These are phyloP conservation scores for Emergomyces pasteurianus DNA, from an alignment of 2,329 filamentous ascomycete genomes.

Conservation along the genomic window DNA sequence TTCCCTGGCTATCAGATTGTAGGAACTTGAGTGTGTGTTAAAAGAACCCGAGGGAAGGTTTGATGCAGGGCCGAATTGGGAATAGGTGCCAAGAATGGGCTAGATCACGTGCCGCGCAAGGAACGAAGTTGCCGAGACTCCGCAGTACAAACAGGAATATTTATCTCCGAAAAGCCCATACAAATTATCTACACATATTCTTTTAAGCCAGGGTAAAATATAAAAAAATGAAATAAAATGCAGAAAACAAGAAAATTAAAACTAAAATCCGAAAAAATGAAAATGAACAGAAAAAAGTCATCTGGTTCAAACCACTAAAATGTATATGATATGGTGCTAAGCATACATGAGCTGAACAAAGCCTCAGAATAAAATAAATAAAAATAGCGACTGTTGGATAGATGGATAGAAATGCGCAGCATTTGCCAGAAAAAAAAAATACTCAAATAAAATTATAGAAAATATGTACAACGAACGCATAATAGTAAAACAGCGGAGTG, in stretches of 20 bases:
- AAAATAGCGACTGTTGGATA: neutral
- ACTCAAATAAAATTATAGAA: neutral
- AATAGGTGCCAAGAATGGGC: neutral
- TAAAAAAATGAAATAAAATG: neutral
- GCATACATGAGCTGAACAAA: neutral
- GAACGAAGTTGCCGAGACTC: too few relatives aligned
- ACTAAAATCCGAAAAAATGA: neutral
- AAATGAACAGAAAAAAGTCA: neutral
- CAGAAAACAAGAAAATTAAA: neutral
- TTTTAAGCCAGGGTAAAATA: too few relatives aligned
- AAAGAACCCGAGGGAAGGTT: neutral
- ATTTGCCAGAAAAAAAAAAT: neutral
- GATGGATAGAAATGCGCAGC: neutral
- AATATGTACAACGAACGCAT: neutral
- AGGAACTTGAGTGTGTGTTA: too few relatives aligned
- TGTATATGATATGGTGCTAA: neutral
- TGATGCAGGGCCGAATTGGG: neutral
- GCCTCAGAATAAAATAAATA: neutral
- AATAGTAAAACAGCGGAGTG: neutral
- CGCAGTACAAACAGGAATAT: too few relatives aligned
- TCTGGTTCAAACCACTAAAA: neutral
- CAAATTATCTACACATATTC: too few relatives aligned
- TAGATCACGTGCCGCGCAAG: too few relatives aligned
- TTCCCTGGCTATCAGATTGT: neutral
- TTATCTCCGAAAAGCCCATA: too few relatives aligned